Base-by-base conservation (phyloP, 352 stramenopile species). In the Phytophthora palmivora region DNA sequence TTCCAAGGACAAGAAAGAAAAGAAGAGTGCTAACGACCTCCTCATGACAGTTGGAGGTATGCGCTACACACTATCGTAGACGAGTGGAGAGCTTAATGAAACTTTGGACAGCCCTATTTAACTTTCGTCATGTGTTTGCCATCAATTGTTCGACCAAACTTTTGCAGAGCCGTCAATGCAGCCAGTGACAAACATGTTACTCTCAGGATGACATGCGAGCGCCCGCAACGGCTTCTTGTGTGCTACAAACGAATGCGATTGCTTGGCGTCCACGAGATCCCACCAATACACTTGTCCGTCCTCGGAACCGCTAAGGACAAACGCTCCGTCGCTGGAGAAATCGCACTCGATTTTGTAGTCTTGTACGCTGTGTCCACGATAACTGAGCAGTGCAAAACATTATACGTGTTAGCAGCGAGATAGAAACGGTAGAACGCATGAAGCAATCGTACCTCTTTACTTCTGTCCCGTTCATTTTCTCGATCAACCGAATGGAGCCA, bases 31-130 rank as follows among this genome's bases (percentile, higher is more conserved):
- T 19, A 94, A 92, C 37, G 88, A 95, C 37, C 44, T 96, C 37
- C 80, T 96, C 52, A 96, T 96, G 88, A 89, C 88, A 6, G 63
- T 95, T 32, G 84, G 79, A 36, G 86, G 86, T 32, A 81, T 95
- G 80, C 79, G 88, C 19, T 95, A 95, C 54, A 95, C 82, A 33
- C 61, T 96, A 15, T 92, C 83, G 3, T 96, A 92, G 58, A 37
- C 16, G 32, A 47, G 2, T 41, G 19, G 21, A 47, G 26, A 37
- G 11, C 19, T 16, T 38, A 53, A 24, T 34, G 36, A 39, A 21
- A 53, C 22, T 41, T 22, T 22, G 42, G 42, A n/a, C 41, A 19
- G 15, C 4, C 7, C 30, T 34, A 34, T 34, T 34, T 34, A 34
- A 34, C 30, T 4, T 10, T 34, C 11, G 30, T 9, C 30, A 34